Base-by-base conservation (phyloP, 805 yeast species). In the Saccharomycopsis guyanensis region DNA sequence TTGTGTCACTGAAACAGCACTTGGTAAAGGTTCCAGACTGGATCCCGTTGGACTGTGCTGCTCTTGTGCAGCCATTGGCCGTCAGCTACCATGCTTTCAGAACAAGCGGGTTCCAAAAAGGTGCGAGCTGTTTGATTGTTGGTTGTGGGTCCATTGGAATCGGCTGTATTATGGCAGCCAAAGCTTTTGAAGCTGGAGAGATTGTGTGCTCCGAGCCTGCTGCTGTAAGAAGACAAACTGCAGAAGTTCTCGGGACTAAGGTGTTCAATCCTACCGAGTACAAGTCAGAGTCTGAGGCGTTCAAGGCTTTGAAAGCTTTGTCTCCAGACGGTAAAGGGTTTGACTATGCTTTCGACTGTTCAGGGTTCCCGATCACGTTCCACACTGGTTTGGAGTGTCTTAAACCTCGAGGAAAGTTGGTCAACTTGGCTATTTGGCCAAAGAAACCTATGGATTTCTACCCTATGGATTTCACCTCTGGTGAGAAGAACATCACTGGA, bases 61-160 rank as follows among this genome's bases (percentile, higher is more conserved):
- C 82, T 3, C 57, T 77, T 44, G 69, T 73, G 15, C 78, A 77
- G 56, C 82, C 82, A 8, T 60, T 77, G 40, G 69, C 80, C 3
- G 82, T 76, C 44, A 66, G 73, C 18, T 72, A 80, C 79, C 83
- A 77, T 53, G 82, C 80, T 2, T 72, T 72, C 27, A 65, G 69
- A 48, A 62, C 70, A 3, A 63, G 77, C 0, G 57, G 55, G 15
- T 71, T 74, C 53, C 57, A 64, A 46, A 61, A 56, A 19, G 80
- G 78, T 24, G 65, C 68, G 32, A 57, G 66, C 20, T 76, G 74
- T 3, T 60, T 77, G 40, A 73, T 78, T 13, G 56, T 78, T 13
- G 83, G 83, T 25, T 75, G 78, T 23, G 84, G 84, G 3, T 80
- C 82, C 19, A 77, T 78, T 57, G 83, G 84, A 4, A 60, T 79